Base-by-base conservation (phyloP, 2,329 filamentous ascomycete genomes). In the Thyridium curvatum region DNA sequence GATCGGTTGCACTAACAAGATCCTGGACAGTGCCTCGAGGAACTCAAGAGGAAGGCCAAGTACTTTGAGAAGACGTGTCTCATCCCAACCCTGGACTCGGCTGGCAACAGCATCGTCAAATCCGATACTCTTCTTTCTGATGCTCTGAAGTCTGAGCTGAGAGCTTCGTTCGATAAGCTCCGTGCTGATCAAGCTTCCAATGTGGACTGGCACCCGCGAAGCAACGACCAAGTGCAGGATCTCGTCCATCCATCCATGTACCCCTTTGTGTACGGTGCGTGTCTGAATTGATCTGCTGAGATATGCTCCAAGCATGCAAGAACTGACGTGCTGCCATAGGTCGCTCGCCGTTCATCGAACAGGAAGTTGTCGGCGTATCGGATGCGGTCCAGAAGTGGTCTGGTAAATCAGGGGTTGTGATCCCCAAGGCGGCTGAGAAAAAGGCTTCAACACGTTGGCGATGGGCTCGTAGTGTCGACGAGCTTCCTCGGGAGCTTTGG, bases 171-270 rank as follows among this genome's bases (percentile, higher is more conserved):
- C 30, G 49, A 53, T 13, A 36, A 18, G 21, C 60, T 82, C 3
- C 64, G 73, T 42, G 52, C 63, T 14, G 61, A 69, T 3, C 65
- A 68, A 6, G 60, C 62, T 28, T 30, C 52, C 0, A 38, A 59
- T 18, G 60, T 64, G 31, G 76, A 79, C 53, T 82, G 69, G 66
- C 73, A 82, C 52, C 77, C 76, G 0, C 56, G 64, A 4, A 73
- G 69, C 0, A 53, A 74, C 37, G 54, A 65, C 2, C 67, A 63
- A 47, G 74, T 82, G 2, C 66, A 74, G 5, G 70, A 82, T 49
- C 58, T 82, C 4, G 66, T 82, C 13, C 69, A 82, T 46, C 75
- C 77, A 6, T 80, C 74, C 2, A 58, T 81, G 40, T 81, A 71
- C 44, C 75, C 76, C 0, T 54, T 82, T 1, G 56, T 75, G 2